These are phyloP conservation scores for Fusarium camptoceras DNA, from an alignment of 2,329 filamentous ascomycete species.

Conservation along the genomic window DNA sequence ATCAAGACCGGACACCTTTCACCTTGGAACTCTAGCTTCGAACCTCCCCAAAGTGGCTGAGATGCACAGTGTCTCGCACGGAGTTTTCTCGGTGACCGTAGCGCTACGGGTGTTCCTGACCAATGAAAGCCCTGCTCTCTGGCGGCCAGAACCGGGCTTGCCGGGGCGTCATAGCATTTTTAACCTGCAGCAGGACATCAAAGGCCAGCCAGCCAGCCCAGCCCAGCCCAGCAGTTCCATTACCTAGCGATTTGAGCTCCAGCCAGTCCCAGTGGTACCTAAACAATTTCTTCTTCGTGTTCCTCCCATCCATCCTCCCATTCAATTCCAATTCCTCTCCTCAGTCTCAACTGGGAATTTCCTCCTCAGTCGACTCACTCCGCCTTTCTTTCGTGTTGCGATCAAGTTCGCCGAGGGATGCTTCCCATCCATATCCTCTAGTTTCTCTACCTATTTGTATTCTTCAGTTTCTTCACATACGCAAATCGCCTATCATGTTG, in stretches of 20 bases:
- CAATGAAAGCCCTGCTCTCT: conserved; percentile 37
- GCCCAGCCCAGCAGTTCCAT: conserved; percentile 11
- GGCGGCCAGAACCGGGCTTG: conserved; percentile 48
- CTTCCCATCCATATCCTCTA: conserved; percentile 44
- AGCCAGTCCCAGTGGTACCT: conserved; percentile 20
- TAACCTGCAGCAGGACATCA: conserved; percentile 44
- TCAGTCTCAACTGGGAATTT: conserved; percentile 36
- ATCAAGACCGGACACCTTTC: conserved; percentile 34
- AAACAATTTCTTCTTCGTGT: conserved; percentile 44
- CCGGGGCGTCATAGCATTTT: conserved; percentile 48
- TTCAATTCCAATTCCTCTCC: conserved; percentile 35
- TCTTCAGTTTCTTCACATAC: conserved; percentile 37
- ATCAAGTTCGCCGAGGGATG: conserved; percentile 51
- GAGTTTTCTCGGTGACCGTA: conserved; percentile 38
- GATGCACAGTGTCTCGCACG: conserved; percentile 33
- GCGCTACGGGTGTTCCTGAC: conserved; percentile 30
- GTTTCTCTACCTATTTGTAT: conserved; percentile 28
- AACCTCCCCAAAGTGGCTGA: conserved; percentile 35
- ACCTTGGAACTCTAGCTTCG: conserved; percentile 11
- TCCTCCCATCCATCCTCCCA: conserved; percentile 23
- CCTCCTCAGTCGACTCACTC: conserved; percentile 58
- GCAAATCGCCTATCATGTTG: conserved; percentile 69
- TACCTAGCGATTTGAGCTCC: conserved; percentile 37
- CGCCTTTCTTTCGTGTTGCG: conserved; percentile 58
- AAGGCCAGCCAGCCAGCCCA: conserved; percentile 30